Base-by-base conservation (phyloP, 306 rosid species). In the Lablab purpureus region DNA sequence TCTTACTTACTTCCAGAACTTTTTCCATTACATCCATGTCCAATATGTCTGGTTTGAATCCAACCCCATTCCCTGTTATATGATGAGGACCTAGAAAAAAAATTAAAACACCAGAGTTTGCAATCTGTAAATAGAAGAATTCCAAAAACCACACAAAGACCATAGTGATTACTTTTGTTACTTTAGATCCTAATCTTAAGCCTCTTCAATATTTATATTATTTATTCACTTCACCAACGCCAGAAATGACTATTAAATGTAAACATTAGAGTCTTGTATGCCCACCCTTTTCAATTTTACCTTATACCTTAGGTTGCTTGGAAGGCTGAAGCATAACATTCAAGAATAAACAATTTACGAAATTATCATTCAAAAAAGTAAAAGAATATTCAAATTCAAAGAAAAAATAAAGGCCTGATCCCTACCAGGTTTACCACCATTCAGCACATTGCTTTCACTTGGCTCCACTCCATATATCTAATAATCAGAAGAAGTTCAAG, bases 351-450 rank as follows among this genome's bases (percentile, higher is more conserved):
- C 13, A 17, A 77, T 17, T 27, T 23, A 59, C 19, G 46, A 62
- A 81, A 43, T 21, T 74, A 15, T 67, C 71, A 64, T 32, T 49
- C 19, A 13, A 50, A 63, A 62, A 2, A 40, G 45, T 27, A 43
- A 36, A 46, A 21, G 23, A 71, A 21, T 17, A 40, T 36, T 73
- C 78, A 21, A 45, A 46, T 34, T 34, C 40, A 34, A 65, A 25
- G 55, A 32, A 37, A 34, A 58, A 67, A 11, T n/a, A 15, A 41
- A 10, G 46, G 5, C 34, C 15, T 22, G 78, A 74, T 79, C 34
- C 10, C 14, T 86, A 93, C 98, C 98, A 75, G 98, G 98, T 90
- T 94, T 94, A 30, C 98, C 98, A 22, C 97, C 98, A 79, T 94
- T 94, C 45, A 94, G 84, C 13, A 94, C 67, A 47, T 94, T 94